Evolutionary conservation across 306 rosid species (phyloP), one percentile per base, ranked within the genome.

Genomic region (Boehmeria nivea): DNA sequence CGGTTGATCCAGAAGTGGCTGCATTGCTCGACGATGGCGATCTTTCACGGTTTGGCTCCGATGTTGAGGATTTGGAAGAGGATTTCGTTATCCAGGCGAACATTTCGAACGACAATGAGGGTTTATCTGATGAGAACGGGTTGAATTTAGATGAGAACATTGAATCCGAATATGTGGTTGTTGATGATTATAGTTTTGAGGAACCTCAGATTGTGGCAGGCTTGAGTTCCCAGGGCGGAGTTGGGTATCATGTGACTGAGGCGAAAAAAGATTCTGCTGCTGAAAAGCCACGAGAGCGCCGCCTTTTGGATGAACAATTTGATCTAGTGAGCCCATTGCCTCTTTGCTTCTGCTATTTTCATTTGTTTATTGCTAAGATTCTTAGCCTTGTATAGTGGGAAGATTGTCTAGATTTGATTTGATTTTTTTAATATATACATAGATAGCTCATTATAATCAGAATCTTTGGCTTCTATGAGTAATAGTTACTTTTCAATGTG

Each of bases 11-110:
- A 14, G 96, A 93, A 54, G 82, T 93, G 7, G 80, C 72, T 61
- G 94, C 95, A 2, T 60, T 93, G 74, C 96, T 93, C 39, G 89
- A 87, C 23, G 95, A 85, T 31, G 68, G 82, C 24, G 95, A 81
- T 67, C 54, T 66, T 38, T 93, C 94, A 1, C 69, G 84, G 58
- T 83, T 93, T 60, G 96, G 85, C 52, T 87, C 95, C 33, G 96
- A 84, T 14, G 76, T 63, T 11, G 99, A 87, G 68, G 96, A 91
- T 59, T 71, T 91, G 73, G 99, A 91, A 51, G 96, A 91, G 70
- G 99, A 91, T 68, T 91, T 91, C 28, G 83, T 91, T 66, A 73
- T 83, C 38, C 82, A 61, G 77, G 99, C 99, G 44, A 91, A 87
- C 52, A 40, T 71, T 57, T 38, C 22, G 0, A 83, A 60, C 24